Evolutionary conservation across 2,329 filamentous ascomycete species (phyloP).

Genomic region (Fusarium subtropicale): DNA sequence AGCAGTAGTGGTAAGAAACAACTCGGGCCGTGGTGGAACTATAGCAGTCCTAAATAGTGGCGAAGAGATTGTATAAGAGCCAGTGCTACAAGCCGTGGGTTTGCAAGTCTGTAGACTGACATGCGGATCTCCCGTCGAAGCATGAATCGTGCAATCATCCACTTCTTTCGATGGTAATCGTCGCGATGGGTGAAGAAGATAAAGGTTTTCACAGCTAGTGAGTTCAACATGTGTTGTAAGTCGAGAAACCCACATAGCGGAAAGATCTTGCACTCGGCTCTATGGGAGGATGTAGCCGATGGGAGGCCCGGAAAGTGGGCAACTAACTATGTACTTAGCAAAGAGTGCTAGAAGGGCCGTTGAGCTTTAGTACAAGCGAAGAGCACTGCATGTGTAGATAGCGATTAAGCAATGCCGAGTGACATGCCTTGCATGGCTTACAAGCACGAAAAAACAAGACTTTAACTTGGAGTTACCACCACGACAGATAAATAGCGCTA

Average conservation of each 20-base stretch:
- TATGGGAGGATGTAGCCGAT: neutral
- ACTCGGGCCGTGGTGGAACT: constrained; percentile 11
- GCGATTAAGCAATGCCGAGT: neutral
- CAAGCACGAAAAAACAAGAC: neutral
- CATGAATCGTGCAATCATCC: constrained; percentile 13
- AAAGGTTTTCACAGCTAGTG: constrained; percentile 5
- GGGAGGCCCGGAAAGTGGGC: neutral
- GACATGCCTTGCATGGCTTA: neutral
- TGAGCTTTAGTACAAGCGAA: neutral
- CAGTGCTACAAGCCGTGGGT: neutral
- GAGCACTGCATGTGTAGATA: neutral
- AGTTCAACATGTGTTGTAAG: neutral
- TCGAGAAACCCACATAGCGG: neutral
- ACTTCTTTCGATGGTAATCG: neutral
- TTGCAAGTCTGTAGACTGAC: neutral
- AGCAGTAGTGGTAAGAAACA: neutral
- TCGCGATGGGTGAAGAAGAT: neutral
- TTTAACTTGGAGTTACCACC: neutral
- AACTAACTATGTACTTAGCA: constrained; percentile 8
- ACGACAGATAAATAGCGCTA: neutral
- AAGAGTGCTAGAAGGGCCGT: neutral
- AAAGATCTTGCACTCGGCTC: neutral
- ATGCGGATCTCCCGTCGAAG: constrained; percentile 1
- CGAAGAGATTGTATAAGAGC: neutral
- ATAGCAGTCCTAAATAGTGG: constrained; percentile 10